Conservation (phyloP, 1,284 basidiomycete species). For the Cutaneotrichosporon mucoides region DNA sequence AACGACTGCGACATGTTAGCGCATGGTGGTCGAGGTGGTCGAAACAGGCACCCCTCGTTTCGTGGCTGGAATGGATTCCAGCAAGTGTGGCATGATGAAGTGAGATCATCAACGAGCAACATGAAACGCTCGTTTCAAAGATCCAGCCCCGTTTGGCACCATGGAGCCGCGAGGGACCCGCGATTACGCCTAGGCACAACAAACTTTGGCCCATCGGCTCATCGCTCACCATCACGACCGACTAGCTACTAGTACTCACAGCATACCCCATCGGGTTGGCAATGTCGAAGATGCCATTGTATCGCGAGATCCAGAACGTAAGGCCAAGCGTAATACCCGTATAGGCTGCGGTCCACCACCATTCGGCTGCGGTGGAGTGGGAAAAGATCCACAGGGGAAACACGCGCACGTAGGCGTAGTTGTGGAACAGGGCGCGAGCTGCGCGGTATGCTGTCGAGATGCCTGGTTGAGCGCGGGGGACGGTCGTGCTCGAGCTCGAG, state of each 20-base stretch:
- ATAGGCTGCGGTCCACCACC: conserved; percentile 16
- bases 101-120: too few relatives aligned
- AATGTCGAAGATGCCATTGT: conserved; percentile 10
- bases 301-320: conserved; percentile 9
- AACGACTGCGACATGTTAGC: conserved; percentile 13
- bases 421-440: conserved; percentile 2
- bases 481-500: not conserved
- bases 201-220: too few relatives aligned
- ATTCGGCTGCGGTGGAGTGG: conserved; percentile 9
- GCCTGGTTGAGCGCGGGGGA: not conserved
- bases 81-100: too few relatives aligned
- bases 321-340: conserved; percentile 13
- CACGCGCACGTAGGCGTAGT: conserved; percentile 15
- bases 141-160: too few relatives aligned
- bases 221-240: too few relatives aligned
- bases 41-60: too few relatives aligned
- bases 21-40: too few relatives aligned
- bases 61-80: too few relatives aligned
- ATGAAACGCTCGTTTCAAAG: too few relatives aligned
- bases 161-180: too few relatives aligned
- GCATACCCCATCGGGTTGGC: conserved; percentile 18
- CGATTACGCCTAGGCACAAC: too few relatives aligned
- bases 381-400: conserved; percentile 17
- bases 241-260: not conserved
- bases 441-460: not conserved